A percentile compares a stretch with the other conserved stretches of the same genome.
These are phyloP conservation scores for Phycomyces blakesleeanus DNA, from an alignment of 192 early-diverging fungal genomes.

Conservation along the genomic window DNA sequence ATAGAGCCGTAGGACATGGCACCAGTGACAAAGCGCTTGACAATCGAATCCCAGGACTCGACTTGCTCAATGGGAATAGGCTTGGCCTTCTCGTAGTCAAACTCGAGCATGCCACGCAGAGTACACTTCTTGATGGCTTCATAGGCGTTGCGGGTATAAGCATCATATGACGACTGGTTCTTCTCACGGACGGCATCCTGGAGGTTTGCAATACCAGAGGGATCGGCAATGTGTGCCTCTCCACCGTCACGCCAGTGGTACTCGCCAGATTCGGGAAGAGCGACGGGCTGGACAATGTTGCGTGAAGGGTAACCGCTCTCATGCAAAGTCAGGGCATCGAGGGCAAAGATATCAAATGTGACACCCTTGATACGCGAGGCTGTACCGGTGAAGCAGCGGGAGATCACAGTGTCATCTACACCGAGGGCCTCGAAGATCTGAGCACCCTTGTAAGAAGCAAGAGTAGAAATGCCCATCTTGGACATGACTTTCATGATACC, in stretches of 20 bases:
- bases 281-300: conserved; percentile 55
- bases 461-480: conserved; percentile 99
- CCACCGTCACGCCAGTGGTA: conserved; percentile 97
- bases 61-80: conserved; percentile 90
- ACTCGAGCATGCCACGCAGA: conserved; percentile 90
- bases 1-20: conserved; percentile 99
- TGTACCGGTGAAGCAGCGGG: conserved; percentile 91
- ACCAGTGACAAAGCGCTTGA: conserved; percentile 94
- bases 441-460: conserved; percentile 97
- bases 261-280: conserved; percentile 91
- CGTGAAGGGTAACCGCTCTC: conserved; percentile 79
- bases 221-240: conserved; percentile 89
- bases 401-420: conserved; percentile 81
- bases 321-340: conserved; percentile 85
- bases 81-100: conserved; percentile 68
- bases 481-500: conserved; percentile 99
- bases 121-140: conserved; percentile 89
- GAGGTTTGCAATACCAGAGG: conserved; percentile 78
- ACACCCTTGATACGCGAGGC: conserved; percentile 93
- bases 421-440: conserved; percentile 99
- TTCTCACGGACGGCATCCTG: conserved; percentile 95
- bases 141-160: conserved; percentile 74
- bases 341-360: conserved; percentile 72
- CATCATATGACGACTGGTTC: conserved; percentile 83
- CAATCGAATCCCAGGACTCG: conserved; percentile 96